Conservation (phyloP, 2,329 filamentous ascomycete genomes). For the Blastomyces percursus region DNA sequence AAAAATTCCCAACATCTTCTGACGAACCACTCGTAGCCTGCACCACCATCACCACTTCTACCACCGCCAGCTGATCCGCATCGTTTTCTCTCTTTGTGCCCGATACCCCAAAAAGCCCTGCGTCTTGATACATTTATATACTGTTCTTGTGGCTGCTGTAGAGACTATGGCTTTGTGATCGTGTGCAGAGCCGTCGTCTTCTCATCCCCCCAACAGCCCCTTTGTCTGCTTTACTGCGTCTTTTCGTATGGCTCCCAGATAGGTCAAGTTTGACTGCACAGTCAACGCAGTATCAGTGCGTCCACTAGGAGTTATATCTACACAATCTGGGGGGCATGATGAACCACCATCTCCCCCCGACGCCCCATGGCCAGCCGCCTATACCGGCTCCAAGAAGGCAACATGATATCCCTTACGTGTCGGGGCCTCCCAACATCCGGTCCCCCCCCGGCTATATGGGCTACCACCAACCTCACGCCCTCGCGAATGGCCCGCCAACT, state of each 20-base stretch:
- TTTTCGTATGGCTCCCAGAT: slow-evolving; percentile 32
- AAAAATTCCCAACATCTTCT: not conserved
- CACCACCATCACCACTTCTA: not conserved
- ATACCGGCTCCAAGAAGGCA: slow-evolving; percentile 40
- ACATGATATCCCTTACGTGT: slow-evolving; percentile 35
- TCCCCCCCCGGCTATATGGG: slow-evolving; percentile 51
- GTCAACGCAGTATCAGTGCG: slow-evolving; percentile 26
- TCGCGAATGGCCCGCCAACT: slow-evolving; percentile 38
- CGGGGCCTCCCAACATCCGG: slow-evolving; percentile 41
- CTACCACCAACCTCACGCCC: slow-evolving; percentile 45
- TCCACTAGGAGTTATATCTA: slow-evolving; percentile 8
- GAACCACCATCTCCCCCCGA: slow-evolving; percentile 36
- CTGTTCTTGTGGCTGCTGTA: not conserved
- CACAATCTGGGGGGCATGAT: slow-evolving; percentile 27
- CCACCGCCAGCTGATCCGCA: not conserved
- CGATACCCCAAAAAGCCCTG: not conserved
- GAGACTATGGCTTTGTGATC: slow-evolving; percentile 28
- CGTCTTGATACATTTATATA: not conserved
- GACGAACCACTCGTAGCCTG: not conserved
- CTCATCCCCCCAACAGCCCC: slow-evolving; percentile 14
- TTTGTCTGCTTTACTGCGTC: slow-evolving; percentile 14
- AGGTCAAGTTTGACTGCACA: slow-evolving; percentile 30
- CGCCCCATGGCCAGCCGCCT: slow-evolving; percentile 40
- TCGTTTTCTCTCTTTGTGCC: not conserved
- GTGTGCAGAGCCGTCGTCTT: slow-evolving; percentile 9